Conservation (phyloP, 2,329 filamentous ascomycete species). For the Sporothrix pallida region DNA sequence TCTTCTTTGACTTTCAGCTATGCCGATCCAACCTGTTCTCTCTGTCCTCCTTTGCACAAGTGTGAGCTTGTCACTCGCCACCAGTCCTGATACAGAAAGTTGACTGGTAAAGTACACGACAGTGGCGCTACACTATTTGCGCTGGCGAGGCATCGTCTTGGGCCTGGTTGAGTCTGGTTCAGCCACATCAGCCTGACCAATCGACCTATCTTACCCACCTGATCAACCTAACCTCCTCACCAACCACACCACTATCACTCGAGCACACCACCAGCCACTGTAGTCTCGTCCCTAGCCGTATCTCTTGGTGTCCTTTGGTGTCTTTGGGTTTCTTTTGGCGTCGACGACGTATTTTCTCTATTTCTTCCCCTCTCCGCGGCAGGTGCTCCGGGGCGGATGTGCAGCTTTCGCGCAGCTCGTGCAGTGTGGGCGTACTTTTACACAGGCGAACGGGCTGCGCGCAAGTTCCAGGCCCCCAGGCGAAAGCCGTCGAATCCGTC, state of each 20-base stretch:
- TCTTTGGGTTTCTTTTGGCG: background rate
- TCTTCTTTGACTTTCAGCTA: too few relatives aligned
- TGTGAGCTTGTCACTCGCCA: too few relatives aligned
- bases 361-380: background rate
- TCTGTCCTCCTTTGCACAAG: background rate
- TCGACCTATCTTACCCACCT: too few relatives aligned
- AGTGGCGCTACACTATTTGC: too few relatives aligned
- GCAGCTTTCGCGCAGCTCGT: background rate
- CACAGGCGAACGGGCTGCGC: too few relatives aligned
- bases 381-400: slow-evolving; percentile 12
- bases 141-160: too few relatives aligned
- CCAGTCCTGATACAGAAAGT: too few relatives aligned
- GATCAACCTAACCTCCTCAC: too few relatives aligned
- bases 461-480: too few relatives aligned
- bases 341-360: background rate
- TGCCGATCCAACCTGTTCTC: background rate
- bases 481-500: too few relatives aligned
- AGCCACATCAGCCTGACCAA: background rate
- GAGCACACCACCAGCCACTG: background rate
- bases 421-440: too few relatives aligned
- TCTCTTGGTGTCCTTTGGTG: background rate
- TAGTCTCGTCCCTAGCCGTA: background rate
- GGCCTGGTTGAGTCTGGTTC: background rate
- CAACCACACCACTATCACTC: background rate
- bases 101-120: background rate